phyloP scores from a whole-genome alignment of 2,329 filamentous ascomycete species.

The Epichloe sp. region DNA sequence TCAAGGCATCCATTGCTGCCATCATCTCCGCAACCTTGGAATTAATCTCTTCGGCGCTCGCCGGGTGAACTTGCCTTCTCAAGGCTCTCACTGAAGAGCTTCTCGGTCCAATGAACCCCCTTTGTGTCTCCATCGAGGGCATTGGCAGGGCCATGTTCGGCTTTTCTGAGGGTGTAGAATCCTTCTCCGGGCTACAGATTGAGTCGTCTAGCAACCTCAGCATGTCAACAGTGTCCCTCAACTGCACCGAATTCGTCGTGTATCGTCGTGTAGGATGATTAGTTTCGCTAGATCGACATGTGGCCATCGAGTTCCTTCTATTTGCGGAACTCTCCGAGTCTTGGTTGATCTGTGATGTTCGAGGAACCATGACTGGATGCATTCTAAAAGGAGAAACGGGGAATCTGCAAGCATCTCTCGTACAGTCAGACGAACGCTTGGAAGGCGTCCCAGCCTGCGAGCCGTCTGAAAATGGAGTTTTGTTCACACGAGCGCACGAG shows the following conservation, averaged over 20 bases:
- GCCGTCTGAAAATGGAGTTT: neutral
- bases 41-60: constrained; percentile 15
- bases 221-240: neutral
- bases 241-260: constrained; percentile 5
- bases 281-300: neutral
- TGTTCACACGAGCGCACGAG: no score
- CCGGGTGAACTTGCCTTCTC: neutral
- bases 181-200: neutral
- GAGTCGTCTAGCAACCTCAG: constrained; percentile 3
- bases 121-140: neutral
- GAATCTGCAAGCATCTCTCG: neutral
- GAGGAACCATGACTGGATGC: constrained; percentile 4
- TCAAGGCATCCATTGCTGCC: constrained; percentile 21
- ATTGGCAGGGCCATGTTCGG: neutral
- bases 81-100: neutral
- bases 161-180: neutral
- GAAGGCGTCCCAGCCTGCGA: neutral
- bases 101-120: neutral
- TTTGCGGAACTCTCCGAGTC: neutral
- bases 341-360: neutral
- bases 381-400: constrained; percentile 5
- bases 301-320: constrained; percentile 3
- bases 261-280: constrained; percentile 1
- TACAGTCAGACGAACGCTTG: neutral
- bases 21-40: constrained; percentile 25